Conservation (phyloP, 495 filamentous ascomycete species). For the Aspergillus panamensis region DNA sequence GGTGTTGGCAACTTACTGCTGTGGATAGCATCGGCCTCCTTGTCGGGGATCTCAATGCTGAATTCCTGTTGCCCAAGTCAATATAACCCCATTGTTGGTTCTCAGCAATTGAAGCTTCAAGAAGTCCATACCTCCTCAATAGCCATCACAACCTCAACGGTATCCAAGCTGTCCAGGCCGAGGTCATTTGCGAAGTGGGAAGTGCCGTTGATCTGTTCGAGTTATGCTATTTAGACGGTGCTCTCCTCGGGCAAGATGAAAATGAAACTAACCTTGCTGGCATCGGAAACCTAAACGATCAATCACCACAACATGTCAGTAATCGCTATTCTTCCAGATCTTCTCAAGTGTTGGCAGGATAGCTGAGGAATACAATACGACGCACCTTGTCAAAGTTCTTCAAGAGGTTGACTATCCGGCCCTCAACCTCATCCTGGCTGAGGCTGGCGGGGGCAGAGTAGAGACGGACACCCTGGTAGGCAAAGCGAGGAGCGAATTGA, state of each 20-base stretch:
- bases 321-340: neutral
- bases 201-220: slow-evolving; percentile 63
- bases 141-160: slow-evolving; percentile 99
- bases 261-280: slow-evolving; percentile 60
- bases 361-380: slow-evolving; percentile 14
- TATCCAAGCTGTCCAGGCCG: slow-evolving; percentile 93
- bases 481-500: slow-evolving; percentile 47
- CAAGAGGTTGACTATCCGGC: slow-evolving; percentile 86
- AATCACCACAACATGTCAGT: slow-evolving; percentile 17
- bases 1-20: slow-evolving; percentile 66
- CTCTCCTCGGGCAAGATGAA: slow-evolving; percentile 5
- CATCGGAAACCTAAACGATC: slow-evolving; percentile 62
- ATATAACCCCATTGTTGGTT: neutral
- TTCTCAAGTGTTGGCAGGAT: neutral
- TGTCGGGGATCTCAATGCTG: slow-evolving; percentile 99
- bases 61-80: slow-evolving; percentile 68
- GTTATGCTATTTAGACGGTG: slow-evolving; percentile 8
- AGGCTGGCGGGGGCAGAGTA: slow-evolving; percentile 82
- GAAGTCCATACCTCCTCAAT: slow-evolving; percentile 84
- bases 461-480: slow-evolving; percentile 63
- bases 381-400: slow-evolving; percentile 96
- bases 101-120: slow-evolving; percentile 19
- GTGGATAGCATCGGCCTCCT: slow-evolving; percentile 95
- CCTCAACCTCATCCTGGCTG: slow-evolving; percentile 78
- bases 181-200: slow-evolving; percentile 96